Evolutionary conservation across 2,329 filamentous ascomycete genomes (phyloP).

Genomic region (Fusarium sp.): DNA sequence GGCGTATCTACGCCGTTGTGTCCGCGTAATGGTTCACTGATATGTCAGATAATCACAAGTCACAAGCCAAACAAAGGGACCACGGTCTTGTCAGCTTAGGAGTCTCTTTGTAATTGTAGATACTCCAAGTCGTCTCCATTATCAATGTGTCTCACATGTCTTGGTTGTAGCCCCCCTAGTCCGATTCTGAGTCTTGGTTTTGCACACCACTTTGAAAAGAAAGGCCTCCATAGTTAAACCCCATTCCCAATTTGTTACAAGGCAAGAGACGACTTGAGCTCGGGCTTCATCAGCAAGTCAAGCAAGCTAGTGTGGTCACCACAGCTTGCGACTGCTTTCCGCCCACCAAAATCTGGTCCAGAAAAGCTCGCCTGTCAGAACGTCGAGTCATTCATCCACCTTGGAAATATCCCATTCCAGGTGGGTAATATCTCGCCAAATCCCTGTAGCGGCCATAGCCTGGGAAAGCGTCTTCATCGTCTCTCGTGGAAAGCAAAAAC

Average conservation of each 20-base stretch:
- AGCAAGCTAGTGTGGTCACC: constrained; percentile 32
- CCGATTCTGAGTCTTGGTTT: constrained; percentile 28
- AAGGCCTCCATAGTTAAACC: constrained; percentile 24
- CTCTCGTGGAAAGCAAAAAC: constrained; percentile 42
- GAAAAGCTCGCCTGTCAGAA: constrained; percentile 34
- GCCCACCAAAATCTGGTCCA: constrained; percentile 43
- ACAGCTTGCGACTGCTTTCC: constrained; percentile 37
- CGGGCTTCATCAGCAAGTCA: constrained; percentile 36
- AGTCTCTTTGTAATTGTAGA: constrained; percentile 9
- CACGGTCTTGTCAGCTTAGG: constrained; percentile 19
- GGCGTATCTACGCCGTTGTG: constrained; percentile 29
- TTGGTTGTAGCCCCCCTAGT: constrained; percentile 29
- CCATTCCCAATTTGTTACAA: constrained; percentile 45
- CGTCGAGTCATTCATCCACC: constrained; percentile 33
- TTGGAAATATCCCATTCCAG: constrained; percentile 46
- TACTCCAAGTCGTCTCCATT: constrained; percentile 20
- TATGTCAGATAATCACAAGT: constrained; percentile 7
- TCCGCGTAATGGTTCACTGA: constrained; percentile 17
- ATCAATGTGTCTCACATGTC: constrained; percentile 25
- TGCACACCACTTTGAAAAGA: constrained; percentile 22
- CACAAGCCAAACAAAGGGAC: constrained; percentile 11
- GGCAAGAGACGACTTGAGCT: constrained; percentile 34
- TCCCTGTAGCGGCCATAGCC: constrained; percentile 37
- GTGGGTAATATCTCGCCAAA: constrained; percentile 34
- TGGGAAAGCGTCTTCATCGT: constrained; percentile 37